Base-by-base conservation (phyloP, 1,139 yeast genomes). In the Suhomyces panamericanus region DNA sequence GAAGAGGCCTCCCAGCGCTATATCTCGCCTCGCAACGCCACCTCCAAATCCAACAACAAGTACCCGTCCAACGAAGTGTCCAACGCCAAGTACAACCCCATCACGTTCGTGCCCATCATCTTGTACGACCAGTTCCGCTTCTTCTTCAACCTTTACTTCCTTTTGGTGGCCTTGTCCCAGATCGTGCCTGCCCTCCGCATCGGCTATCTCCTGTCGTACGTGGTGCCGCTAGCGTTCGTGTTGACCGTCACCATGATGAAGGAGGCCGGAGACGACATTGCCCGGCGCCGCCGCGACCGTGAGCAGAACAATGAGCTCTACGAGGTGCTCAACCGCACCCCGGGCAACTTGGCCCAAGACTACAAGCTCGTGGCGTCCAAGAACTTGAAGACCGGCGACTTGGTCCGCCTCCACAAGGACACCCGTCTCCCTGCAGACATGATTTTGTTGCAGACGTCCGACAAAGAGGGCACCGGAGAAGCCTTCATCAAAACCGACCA, bases 401-500 rank as follows among this genome's bases (percentile, higher is more conserved):
- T 93, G 45, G 85, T 95, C n/a, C 73, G 78, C 49, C 62, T 95
- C 17, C 85, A 86, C 55, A 93, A 91, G 59, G 95, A 87, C 56
- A 81, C 80, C 42, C 77, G 99, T 47, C 78, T 93, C 0, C 99
- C 99, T 0, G 98, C 99, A 1, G 99, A 95, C 62, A 76, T 90
- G 81, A 70, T 95, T 2, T 66, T 95, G 31, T 67, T 95, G 37
- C 95, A 89, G 59, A 84, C 96, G 0, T 84, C 91, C 40, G 97
- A 91, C 58, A 62, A 67, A 14, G 76, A 70, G 37, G 62, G 63
- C 6, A 75, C 78, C 8, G 99, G 98, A 6, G 99, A 93, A 62
- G 80, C 93, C 1, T 95, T 95, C 59, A 87, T 95, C 52, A 87
- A 95, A 57, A 95, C 99, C 0, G 99, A 95, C 69, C 99, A 95